phyloP scores from a whole-genome alignment of 2,329 filamentous ascomycete species.

The Lecanosticta acicola region DNA sequence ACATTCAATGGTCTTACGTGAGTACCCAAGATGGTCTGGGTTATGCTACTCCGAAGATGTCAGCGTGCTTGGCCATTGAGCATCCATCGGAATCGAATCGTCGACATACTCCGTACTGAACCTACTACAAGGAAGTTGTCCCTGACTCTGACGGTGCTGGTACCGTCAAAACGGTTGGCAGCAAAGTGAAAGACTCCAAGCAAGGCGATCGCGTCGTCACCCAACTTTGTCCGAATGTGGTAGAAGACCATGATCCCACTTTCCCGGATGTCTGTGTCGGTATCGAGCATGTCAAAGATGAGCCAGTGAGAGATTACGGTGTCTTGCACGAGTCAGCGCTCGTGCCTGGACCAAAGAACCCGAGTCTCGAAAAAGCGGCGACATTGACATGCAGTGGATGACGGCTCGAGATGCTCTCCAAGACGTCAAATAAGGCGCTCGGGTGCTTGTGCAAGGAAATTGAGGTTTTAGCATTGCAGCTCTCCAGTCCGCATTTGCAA shows the following conservation, averaged over 20 bases:
- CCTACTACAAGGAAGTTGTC: too few relatives aligned
- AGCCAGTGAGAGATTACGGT: slow-evolving; percentile 58
- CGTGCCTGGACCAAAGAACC: slow-evolving; percentile 32
- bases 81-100: too few relatives aligned
- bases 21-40: not conserved
- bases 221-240: slow-evolving; percentile 8
- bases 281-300: slow-evolving; percentile 40
- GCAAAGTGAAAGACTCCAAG: slow-evolving; percentile 52
- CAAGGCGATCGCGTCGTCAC: slow-evolving; percentile 49
- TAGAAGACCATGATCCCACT: slow-evolving; percentile 8
- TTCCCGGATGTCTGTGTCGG: slow-evolving; percentile 12
- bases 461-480: slow-evolving; percentile 61
- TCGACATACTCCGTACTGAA: too few relatives aligned
- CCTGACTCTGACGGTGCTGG: slow-evolving; percentile 23
- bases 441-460: slow-evolving; percentile 59
- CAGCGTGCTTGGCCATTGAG: slow-evolving; percentile 7
- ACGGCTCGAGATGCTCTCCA: slow-evolving; percentile 46
- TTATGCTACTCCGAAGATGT: not conserved
- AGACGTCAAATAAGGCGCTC: slow-evolving; percentile 28
- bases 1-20: not conserved
- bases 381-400: slow-evolving; percentile 40
- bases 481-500: slow-evolving; percentile 49
- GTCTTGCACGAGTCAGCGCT: slow-evolving; percentile 56
- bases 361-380: slow-evolving; percentile 38
- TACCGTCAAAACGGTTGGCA: slow-evolving; percentile 51